phyloP scores from a whole-genome alignment of 306 rosid genomes.

The Luffa acutangula region DNA sequence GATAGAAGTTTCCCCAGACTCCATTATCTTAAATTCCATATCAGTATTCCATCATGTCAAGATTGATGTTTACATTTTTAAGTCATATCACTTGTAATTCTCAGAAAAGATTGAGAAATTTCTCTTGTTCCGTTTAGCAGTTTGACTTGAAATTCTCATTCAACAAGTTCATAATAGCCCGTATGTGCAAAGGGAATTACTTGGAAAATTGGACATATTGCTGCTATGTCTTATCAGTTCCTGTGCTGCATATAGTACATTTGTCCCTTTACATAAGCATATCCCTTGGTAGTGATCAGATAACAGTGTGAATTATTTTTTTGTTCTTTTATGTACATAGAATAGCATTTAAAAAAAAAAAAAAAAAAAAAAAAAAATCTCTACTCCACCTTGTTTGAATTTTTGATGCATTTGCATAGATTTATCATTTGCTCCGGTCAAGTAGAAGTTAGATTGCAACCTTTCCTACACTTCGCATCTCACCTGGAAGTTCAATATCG shows the following conservation, averaged over 20 bases:
- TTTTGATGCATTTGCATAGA: neutral
- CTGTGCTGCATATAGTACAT: neutral
- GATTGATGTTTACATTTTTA: conserved; percentile 1
- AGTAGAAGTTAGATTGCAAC: conserved; percentile 64
- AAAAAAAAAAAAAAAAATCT: neutral
- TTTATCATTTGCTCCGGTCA: conserved; percentile 24
- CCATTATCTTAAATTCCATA: neutral
- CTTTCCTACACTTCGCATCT: conserved; percentile 53
- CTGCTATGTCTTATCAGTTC: conserved; percentile 2
- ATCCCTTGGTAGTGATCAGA: neutral
- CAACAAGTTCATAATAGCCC: neutral
- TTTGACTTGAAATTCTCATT: conserved; percentile 1
- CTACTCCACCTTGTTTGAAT: neutral
- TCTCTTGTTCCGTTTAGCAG: neutral
- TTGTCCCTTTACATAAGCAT: neutral
- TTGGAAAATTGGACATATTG: neutral
- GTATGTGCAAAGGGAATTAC: neutral
- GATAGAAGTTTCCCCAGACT: neutral
- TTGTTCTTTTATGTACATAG: neutral
- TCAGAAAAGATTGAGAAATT: neutral
- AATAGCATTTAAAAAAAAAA: neutral
- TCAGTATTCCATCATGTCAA: neutral
- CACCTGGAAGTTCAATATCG: conserved; percentile 57
- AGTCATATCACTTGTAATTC: conserved; percentile 4
- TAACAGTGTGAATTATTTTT: neutral